These are phyloP conservation scores for Diaporthe velutina DNA, from an alignment of 2,329 filamentous ascomycete species.

Conservation along the genomic window DNA sequence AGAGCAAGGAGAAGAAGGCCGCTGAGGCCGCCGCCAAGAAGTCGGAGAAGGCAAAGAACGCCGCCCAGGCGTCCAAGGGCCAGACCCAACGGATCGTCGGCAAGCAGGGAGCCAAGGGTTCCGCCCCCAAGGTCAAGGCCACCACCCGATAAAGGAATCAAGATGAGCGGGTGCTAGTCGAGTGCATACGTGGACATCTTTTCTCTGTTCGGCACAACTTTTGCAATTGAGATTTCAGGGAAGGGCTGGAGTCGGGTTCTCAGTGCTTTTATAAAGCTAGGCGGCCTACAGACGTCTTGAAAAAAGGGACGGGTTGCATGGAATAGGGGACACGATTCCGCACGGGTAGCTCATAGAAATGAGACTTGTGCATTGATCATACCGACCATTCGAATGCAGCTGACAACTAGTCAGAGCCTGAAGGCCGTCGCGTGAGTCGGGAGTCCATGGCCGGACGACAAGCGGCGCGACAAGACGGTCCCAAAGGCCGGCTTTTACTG, in stretches of 20 bases:
- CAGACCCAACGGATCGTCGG: conserved; percentile 84
- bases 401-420: not conserved
- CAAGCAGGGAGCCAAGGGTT: conserved; percentile 98
- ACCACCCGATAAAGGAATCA: conserved; percentile 79
- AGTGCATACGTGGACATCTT: conserved; percentile 33
- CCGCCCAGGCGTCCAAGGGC: conserved; percentile 80
- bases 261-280: conserved; percentile 40
- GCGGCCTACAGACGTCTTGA: conserved; percentile 39
- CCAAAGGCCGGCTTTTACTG: not conserved
- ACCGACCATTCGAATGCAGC: conserved; percentile 25
- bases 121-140: conserved; percentile 85
- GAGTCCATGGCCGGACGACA: conserved; percentile 1
- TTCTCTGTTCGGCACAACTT: conserved; percentile 26
- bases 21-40: conserved; percentile 93
- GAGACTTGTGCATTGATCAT: conserved; percentile 48
- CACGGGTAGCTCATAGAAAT: conserved; percentile 49
- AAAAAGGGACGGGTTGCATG: conserved; percentile 46
- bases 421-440: not conserved
- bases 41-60: conserved; percentile 98
- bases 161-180: conserved; percentile 38
- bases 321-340: conserved; percentile 44
- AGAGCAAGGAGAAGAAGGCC: conserved; percentile 98
- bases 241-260: conserved; percentile 42
- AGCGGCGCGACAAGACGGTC: not conserved
- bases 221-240: conserved; percentile 40